Evolutionary conservation across 1,284 basidiomycete species (phyloP).

Genomic region (Sporisorium reilianum): DNA sequence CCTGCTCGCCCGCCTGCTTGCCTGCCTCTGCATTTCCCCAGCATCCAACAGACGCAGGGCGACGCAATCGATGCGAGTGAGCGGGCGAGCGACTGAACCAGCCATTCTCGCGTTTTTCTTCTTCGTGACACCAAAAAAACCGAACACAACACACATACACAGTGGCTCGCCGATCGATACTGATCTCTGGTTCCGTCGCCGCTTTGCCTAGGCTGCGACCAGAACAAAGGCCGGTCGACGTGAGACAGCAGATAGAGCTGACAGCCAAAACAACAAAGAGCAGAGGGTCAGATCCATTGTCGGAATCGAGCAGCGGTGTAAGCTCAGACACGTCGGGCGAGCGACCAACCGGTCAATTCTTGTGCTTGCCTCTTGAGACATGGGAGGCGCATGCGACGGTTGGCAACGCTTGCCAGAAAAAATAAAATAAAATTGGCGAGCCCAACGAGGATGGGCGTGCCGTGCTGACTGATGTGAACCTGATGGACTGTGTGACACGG

Average conservation of each 20-base stretch:
- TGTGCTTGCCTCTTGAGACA: constrained; percentile 1
- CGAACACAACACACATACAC: too few relatives aligned
- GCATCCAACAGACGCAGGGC: constrained; percentile 1
- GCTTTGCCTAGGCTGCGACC: not conserved
- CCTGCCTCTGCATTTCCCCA: not conserved
- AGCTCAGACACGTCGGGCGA: not conserved
- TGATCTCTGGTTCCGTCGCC: not conserved
- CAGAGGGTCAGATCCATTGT: not conserved
- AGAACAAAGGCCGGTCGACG: not conserved
- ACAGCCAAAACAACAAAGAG: not conserved
- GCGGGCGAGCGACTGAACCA: too few relatives aligned
- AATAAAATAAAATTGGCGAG: not conserved
- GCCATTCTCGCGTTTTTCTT: not conserved
- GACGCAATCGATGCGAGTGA: constrained; percentile 16
- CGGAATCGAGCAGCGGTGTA: not conserved
- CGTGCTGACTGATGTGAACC: constrained; percentile 7
- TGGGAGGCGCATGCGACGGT: too few relatives aligned
- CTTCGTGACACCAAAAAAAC: not conserved
- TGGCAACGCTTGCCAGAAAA: too few relatives aligned
- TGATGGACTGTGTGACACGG: too few relatives aligned
- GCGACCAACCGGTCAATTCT: not conserved
- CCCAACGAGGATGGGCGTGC: not conserved
- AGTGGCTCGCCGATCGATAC: too few relatives aligned
- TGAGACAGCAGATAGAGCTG: too few relatives aligned
- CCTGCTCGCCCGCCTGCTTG: too few relatives aligned